Evolutionary conservation across 768 basidiomycete genomes (phyloP).

Genomic region (Phlegmacium glaucopus): DNA sequence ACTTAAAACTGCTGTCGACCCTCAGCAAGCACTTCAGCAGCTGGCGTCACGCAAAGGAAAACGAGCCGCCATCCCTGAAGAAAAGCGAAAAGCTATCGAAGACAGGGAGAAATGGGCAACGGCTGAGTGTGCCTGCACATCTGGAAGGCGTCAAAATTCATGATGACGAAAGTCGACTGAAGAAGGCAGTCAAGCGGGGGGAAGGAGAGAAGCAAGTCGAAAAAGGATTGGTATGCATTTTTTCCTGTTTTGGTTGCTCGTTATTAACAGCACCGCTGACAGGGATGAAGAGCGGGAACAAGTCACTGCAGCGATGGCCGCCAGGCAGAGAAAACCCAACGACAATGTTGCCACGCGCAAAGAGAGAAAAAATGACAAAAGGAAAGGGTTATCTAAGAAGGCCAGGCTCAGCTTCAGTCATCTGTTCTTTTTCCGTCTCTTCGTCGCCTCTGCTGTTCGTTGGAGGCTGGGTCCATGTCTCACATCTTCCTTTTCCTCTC

Average conservation of each 20-base stretch:
- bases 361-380: slow-evolving; percentile 70
- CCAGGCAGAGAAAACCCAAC: slow-evolving; percentile 83
- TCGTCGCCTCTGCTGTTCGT: no score
- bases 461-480: no score
- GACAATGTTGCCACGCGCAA: slow-evolving; percentile 86
- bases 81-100: slow-evolving; percentile 75
- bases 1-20: slow-evolving; percentile 74
- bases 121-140: slow-evolving; percentile 78
- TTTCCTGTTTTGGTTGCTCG: slow-evolving; percentile 3
- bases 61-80: slow-evolving; percentile 72
- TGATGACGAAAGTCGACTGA: slow-evolving; percentile 80
- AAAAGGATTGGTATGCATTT: slow-evolving; percentile 74
- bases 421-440: no score
- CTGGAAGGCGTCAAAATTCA: slow-evolving; percentile 89
- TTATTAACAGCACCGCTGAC: slow-evolving; percentile 3
- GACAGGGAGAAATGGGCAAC: slow-evolving; percentile 90
- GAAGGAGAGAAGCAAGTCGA: slow-evolving; percentile 82
- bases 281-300: slow-evolving; percentile 90
- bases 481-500: no score
- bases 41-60: slow-evolving; percentile 76
- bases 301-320: slow-evolving; percentile 68
- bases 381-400: slow-evolving; percentile 35
- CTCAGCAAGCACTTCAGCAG: slow-evolving; percentile 81
- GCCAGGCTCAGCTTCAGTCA: slow-evolving; percentile 71
- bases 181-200: slow-evolving; percentile 93